Base-by-base conservation (phyloP, 1,139 yeast species). In the Yamadazyma dushanensis region DNA sequence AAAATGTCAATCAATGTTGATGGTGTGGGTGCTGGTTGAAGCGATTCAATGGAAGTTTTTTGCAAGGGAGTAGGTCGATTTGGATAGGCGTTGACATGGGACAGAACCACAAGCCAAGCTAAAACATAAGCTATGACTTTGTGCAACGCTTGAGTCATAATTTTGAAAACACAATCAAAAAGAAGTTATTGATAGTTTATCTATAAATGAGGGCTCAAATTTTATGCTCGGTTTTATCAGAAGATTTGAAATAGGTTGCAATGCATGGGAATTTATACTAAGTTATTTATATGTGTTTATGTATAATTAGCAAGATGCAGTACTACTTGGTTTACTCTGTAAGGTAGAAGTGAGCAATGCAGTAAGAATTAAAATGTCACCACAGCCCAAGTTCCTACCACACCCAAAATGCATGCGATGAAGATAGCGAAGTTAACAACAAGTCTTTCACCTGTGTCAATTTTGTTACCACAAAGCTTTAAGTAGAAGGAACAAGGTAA, bases 1-100 rank as follows among this genome's bases (percentile, higher is more conserved):
- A 92, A 66, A 8, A 89, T 60, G 54, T 92, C 97, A 1, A 90
- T 70, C 11, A 92, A 80, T 0, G 92, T 72, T 1, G 76, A 63
- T 10, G 61, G 78, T 26, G 60, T 53, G 8, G 65, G 60, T 3
- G 27, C 22, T 3, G 46, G 44, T 8, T 13, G 13, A 8, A 8
- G 25, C 5, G 34, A n/a, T 13, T 26, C 15, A 9, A 35, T 14
- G 20, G 34, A 25, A 19, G 36, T 17, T 7, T 14, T 25, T 15
- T 25, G 17, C 16, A 25, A 13, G 5, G 16, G 7, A 5, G 16
- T 11, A 24, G 14, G n/a, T n/a, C n/a, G n/a, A n/a, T n/a, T n/a
- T n/a, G n/a, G n/a, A n/a, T n/a, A n/a, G n/a, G n/a, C n/a, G n/a
- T n/a, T n/a, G n/a, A n/a, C n/a, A n/a, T n/a, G n/a, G n/a, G n/a